These are phyloP conservation scores for Liriodendron chinense DNA, from an alignment of 164 flowering plant genomes.

Conservation along the genomic window DNA sequence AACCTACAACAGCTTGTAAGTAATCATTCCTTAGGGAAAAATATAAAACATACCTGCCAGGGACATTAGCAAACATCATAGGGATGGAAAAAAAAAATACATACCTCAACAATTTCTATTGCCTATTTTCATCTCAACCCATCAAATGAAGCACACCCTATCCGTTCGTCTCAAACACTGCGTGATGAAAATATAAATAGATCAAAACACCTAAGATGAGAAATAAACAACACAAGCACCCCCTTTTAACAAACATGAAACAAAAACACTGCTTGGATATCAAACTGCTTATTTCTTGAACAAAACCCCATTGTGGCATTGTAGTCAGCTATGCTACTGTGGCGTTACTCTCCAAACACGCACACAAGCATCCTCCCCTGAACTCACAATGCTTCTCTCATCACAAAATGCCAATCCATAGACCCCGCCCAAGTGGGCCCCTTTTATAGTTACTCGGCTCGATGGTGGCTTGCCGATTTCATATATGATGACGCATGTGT, in stretches of 20 bases:
- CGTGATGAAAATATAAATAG: background rate
- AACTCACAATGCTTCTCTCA: constrained; percentile 59
- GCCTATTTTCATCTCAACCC: background rate
- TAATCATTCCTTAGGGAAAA: too few relatives aligned
- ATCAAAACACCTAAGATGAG: background rate
- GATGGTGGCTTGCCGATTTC: constrained; percentile 82
- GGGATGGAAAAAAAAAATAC: too few relatives aligned
- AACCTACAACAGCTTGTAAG: too few relatives aligned
- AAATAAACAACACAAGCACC: background rate
- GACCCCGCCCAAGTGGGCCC: constrained; percentile 96
- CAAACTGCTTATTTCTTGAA: constrained; percentile 10
- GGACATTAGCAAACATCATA: too few relatives aligned
- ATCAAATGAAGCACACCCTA: background rate
- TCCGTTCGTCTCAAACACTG: background rate
- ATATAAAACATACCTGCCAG: too few relatives aligned
- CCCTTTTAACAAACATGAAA: background rate
- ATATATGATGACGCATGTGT: constrained; percentile 79
- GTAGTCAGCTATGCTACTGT: constrained; percentile 24
- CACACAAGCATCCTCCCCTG: constrained; percentile 95
- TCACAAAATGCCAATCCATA: constrained; percentile 82
- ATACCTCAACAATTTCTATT: background rate
- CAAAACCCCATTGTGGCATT: background rate
- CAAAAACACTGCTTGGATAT: constrained; percentile 4
- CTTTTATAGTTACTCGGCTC: constrained; percentile 75
- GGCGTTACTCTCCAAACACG: constrained; percentile 70